Conservation (phyloP, 2,329 filamentous ascomycete species). For the Talaromyces sp. region DNA sequence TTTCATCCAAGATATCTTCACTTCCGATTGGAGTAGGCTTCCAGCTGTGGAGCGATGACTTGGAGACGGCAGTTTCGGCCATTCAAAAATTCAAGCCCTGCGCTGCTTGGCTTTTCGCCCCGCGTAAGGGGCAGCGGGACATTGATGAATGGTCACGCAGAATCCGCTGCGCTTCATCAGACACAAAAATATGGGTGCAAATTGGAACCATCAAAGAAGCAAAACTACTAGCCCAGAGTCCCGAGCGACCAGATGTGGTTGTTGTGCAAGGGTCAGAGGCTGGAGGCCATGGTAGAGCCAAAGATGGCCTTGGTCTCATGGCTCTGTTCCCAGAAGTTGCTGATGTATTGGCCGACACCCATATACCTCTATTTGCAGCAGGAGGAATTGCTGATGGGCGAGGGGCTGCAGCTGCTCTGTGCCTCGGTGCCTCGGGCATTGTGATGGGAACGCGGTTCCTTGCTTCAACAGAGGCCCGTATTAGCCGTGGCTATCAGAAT, state of each 20-base stretch:
- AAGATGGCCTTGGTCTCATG: constrained; percentile 45
- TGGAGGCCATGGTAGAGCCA: constrained; percentile 48
- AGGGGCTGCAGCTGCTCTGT: constrained; percentile 46
- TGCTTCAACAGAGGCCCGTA: constrained; percentile 45
- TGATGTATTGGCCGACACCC: constrained; percentile 43
- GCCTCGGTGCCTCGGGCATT: constrained; percentile 49
- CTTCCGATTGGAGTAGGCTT: constrained; percentile 40
- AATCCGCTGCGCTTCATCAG: constrained; percentile 37
- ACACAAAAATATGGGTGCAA: constrained; percentile 52
- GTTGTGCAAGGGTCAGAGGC: constrained; percentile 53
- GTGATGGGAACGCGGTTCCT: constrained; percentile 62
- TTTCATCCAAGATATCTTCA: not conserved
- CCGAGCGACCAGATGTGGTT: constrained; percentile 45
- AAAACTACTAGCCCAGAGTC: constrained; percentile 30
- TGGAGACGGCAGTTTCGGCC: constrained; percentile 23
- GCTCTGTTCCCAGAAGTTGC: constrained; percentile 48
- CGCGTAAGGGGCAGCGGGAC: constrained; percentile 25
- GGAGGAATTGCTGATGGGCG: constrained; percentile 51
- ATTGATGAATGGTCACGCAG: constrained; percentile 40
- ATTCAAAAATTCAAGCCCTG: constrained; percentile 33
- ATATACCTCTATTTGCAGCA: constrained; percentile 46
- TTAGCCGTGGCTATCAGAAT: constrained; percentile 47
- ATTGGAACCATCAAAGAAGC: constrained; percentile 50
- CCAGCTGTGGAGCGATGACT: constrained; percentile 35
- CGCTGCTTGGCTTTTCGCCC: constrained; percentile 41